Evolutionary conservation across 345 rosid genomes (phyloP), one percentile per base, ranked within the genome.

Genomic region (Rubroshorea leprosula): DNA sequence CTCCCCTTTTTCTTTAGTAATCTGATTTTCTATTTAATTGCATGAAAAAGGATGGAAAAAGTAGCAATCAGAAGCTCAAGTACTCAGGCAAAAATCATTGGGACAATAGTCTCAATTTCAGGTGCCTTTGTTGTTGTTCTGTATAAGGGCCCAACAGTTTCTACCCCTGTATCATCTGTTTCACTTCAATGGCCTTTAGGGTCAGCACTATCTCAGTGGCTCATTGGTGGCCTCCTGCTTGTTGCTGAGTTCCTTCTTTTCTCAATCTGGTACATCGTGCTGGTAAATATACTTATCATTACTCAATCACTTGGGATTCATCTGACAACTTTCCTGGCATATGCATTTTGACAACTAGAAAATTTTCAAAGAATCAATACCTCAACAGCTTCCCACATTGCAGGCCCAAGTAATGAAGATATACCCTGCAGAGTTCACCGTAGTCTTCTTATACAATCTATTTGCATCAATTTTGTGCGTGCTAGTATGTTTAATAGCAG

Each of bases 91-190:
- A 69, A 69, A 50, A 50, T 74, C 9, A 9, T 68, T 11, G 73
- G 68, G 17, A 64, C 77, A 3, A 19, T 65, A 27, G 59, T 61
- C 14, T 64, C 73, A 38, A 53, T 73, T 56, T 49, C 71, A 52
- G 77, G 73, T 0, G 64, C 77, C 51, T 20, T 65, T 7, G 21
- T 68, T 12, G 69, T 68, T 11, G 63, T 61, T 60, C 46, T 73
- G 1, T 73, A 60, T 20, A 60, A 61, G 44, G 73, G 77, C 4
- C 71, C 70, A 35, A 35, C 41, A 35, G 41, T 35, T 35, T 35
- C 12, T 13, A 6, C 41, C 41, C 41, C 12, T 6, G 41, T 13
- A 35, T n/a, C n/a, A n/a, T n/a, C n/a, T n/a, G n/a, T n/a, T n/a
- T n/a, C n/a, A n/a, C n/a, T n/a, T n/a, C n/a, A 5, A 6, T 25